Base-by-base conservation (phyloP, 2,329 filamentous ascomycete species). In the Fusarium robinianum region DNA sequence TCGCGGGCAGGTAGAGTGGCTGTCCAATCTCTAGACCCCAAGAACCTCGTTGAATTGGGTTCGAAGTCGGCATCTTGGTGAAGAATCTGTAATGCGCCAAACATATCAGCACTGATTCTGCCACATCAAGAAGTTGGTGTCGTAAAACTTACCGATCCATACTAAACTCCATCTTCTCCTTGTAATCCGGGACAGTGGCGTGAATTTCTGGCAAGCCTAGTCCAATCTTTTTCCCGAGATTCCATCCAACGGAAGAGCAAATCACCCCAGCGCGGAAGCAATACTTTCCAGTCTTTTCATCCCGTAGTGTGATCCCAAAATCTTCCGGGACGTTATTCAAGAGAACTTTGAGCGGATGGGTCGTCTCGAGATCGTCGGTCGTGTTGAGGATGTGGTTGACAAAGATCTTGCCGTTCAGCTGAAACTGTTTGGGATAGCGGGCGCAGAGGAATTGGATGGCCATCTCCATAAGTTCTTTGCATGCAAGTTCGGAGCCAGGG, bases 401-500 rank as follows among this genome's bases (percentile, higher is more conserved):
- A 44, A 95, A 79, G 3, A 79, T 63, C 25, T 73, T 77, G 4
- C 75, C 78, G 14, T 80, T 70, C 0, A 89, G 63, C 4, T 72
- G 72, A 65, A 95, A 95, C 55, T 87, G 83, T 5, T 83, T 78
- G 0, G 90, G 89, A 60, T 95, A 95, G 4, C 89, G 77, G 4
- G 81, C 76, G 49, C 82, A 87, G n/a, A 92, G 68, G 55, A 92
- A 95, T 53, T 92, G 87, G 4, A 95, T 57, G 3, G 76, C 78
- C 82, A 92, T 90, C 66, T 95, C 90, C 88, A 94, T 91, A 5
- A 94, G 72, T 60, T 95, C 90, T 62, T 90, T 90, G 63, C 85
- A 89, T 0, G 84, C 89, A 0, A 94, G 72, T 58, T 94, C 87
- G 0, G 85, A 85, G 2, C 88, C 88, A 0, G 88, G 87, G 0